Evolutionary conservation across 202 grass and related monocot species (phyloP).

Genomic region (Hordeum pubiflorum): DNA sequence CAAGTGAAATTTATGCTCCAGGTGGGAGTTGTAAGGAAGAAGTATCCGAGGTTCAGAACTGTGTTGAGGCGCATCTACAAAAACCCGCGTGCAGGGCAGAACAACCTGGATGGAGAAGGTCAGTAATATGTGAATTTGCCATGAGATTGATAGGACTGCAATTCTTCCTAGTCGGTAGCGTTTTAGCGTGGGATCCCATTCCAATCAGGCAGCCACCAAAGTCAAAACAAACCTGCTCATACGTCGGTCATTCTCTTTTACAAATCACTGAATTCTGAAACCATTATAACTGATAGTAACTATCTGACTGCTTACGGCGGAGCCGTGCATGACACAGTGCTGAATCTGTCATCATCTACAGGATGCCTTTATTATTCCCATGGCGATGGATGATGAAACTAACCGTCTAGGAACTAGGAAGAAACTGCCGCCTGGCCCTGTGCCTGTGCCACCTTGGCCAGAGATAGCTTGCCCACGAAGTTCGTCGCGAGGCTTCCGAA

Average conservation of each 20-base stretch:
- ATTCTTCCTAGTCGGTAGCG: not conserved
- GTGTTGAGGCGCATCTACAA: not conserved
- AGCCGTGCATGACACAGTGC: not conserved
- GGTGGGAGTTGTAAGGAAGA: slow-evolving; percentile 53
- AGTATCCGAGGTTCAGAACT: slow-evolving; percentile 36
- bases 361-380: not conserved
- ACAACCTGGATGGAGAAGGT: not conserved
- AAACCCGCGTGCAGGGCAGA: not conserved
- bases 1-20: slow-evolving; percentile 23
- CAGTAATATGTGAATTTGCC: not conserved
- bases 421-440: not conserved
- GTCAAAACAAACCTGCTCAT: not conserved
- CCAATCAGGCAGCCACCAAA: not conserved
- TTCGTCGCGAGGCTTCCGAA: slow-evolving; percentile 38
- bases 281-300: not conserved
- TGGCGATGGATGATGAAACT: not conserved
- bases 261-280: not conserved
- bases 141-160: not conserved
- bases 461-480: slow-evolving; percentile 54
- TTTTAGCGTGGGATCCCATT: not conserved
- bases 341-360: not conserved
- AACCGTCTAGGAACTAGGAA: not conserved
- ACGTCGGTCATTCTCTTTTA: not conserved
- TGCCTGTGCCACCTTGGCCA: slow-evolving; percentile 13
- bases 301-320: not conserved